phyloP scores from a whole-genome alignment of 2,329 filamentous ascomycete species.

The Aspergillus sp. region DNA sequence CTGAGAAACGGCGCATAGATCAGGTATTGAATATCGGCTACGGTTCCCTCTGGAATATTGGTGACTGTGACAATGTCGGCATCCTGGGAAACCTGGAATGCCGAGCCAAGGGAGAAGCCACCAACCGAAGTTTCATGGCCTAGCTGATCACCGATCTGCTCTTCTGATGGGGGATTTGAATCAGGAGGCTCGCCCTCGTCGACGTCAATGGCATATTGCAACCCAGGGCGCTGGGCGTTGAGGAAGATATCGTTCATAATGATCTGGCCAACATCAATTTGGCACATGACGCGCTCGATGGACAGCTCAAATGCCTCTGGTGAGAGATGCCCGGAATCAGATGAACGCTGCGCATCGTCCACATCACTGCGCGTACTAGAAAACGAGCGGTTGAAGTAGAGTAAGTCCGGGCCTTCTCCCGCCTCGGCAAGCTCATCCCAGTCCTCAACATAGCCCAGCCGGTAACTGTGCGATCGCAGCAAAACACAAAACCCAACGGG shows the following conservation, averaged over 20 bases:
- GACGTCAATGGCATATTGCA: conserved; percentile 10
- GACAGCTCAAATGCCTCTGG: conserved; percentile 10
- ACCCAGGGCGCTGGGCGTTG: not conserved
- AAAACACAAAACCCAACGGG: conserved; percentile 15
- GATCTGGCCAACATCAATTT: conserved; percentile 3
- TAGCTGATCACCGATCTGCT: conserved; percentile 15
- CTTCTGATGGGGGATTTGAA: conserved; percentile 1
- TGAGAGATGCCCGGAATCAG: not conserved
- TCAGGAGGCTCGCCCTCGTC: conserved; percentile 12
- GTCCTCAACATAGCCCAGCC: conserved; percentile 8
- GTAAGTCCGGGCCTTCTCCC: conserved; percentile 11
- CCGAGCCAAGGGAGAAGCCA: conserved; percentile 6
- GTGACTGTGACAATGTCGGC: conserved; percentile 9
- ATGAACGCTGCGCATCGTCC: not conserved
- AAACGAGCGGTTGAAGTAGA: conserved; percentile 18
- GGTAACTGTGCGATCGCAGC: conserved; percentile 16
- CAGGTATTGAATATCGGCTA: conserved; percentile 15
- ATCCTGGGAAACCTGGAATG: conserved; percentile 9
- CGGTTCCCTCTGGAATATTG: conserved; percentile 9
- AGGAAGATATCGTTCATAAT: not conserved
- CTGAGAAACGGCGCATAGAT: conserved; percentile 15
- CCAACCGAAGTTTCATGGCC: conserved; percentile 5
- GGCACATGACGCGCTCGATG: conserved; percentile 5
- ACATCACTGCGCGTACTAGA: conserved; percentile 2
- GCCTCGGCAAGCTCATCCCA: not conserved